phyloP scores from a whole-genome alignment of 805 yeast genomes.

The Starmerella riodocensis region DNA sequence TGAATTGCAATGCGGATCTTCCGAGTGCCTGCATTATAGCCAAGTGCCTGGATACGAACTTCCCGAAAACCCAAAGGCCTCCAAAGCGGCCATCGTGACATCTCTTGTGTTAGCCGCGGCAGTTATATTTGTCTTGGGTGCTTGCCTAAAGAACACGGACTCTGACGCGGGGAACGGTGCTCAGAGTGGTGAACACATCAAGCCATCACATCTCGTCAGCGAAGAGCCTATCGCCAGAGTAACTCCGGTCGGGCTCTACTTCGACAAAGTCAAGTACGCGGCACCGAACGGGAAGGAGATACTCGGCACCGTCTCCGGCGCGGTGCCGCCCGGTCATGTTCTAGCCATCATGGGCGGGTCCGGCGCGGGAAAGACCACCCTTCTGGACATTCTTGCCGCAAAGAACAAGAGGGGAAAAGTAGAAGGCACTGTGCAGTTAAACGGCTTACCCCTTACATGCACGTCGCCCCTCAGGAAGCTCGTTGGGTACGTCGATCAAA shows the following conservation, averaged over 20 bases:
- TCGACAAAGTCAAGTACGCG: constrained; percentile 53
- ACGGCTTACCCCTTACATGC: constrained; percentile 37
- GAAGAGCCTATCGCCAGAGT: constrained; percentile 14
- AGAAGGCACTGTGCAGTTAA: constrained; percentile 56
- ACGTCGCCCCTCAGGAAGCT: constrained; percentile 35
- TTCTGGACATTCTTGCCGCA: constrained; percentile 80
- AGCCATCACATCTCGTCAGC: constrained; percentile 8
- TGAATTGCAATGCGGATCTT: constrained; percentile 63
- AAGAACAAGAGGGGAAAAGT: constrained; percentile 67
- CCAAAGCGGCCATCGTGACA: constrained; percentile 16
- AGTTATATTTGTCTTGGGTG: constrained; percentile 12
- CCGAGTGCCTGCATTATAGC: constrained; percentile 85
- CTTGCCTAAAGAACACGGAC: constrained; percentile 1
- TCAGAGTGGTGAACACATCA: background rate
- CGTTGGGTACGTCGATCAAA: constrained; percentile 88
- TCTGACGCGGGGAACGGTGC: background rate
- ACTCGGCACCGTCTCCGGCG: constrained; percentile 54
- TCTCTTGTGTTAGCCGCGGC: constrained; percentile 20
- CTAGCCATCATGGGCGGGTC: constrained; percentile 97
- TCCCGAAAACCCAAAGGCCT: constrained; percentile 37
- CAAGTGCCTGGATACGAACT: constrained; percentile 80
- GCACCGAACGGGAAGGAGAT: constrained; percentile 40
- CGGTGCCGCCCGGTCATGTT: constrained; percentile 75
- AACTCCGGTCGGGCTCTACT: constrained; percentile 56
- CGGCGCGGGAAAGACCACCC: constrained; percentile 95